Evolutionary conservation across 2,329 filamentous ascomycete genomes (phyloP), one percentile per base, ranked within the genome.

Genomic region (Apiospora arundinis): DNA sequence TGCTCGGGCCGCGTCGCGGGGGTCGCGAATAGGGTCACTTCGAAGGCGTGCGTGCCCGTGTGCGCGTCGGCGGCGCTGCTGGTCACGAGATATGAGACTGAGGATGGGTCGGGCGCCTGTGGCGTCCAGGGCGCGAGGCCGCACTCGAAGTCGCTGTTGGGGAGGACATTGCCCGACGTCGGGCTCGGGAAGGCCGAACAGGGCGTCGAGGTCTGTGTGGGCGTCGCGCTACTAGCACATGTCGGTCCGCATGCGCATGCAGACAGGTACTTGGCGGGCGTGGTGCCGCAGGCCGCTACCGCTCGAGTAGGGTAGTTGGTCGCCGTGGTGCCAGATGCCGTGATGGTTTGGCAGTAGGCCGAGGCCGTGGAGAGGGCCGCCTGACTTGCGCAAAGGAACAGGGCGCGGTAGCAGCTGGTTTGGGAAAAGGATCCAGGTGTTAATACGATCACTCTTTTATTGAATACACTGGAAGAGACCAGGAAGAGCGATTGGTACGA

Each of bases 121-220:
- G 74, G 68, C 1, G 66, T 73, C 77, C 76, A 78, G 11, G 74
- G 69, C 0, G 72, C 68, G 14, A 75, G 4, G 6, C 75, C 74
- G 48, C 72, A 74, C 44, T 77, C 75, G 60, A 77, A 76, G 18
- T 74, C 73, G 60, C 73, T 68, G 18, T 73, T 74, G 8, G 71
- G 46, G 21, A 74, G 48, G 45, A 70, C 40, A 46, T 72, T 69
- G 56, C 67, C 49, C 4, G 18, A 42, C 5, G 25, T 68, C 28
- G 40, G 46, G 21, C 25, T 37, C 32, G 46, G 46, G n/a, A 32
- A 32, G 32, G n/a, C 46, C 18, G 46, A 21, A 21, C 46, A 49
- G 4, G n/a, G n/a, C 1, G 46, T 49, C 1, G 21, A 12, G n/a
- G 46, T 49, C 8, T 21, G 46, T 0, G 11, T 49, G 7, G 46